These are phyloP conservation scores for Kwoniella mangroviensis DNA, from an alignment of 768 basidiomycete species.

Conservation along the genomic window DNA sequence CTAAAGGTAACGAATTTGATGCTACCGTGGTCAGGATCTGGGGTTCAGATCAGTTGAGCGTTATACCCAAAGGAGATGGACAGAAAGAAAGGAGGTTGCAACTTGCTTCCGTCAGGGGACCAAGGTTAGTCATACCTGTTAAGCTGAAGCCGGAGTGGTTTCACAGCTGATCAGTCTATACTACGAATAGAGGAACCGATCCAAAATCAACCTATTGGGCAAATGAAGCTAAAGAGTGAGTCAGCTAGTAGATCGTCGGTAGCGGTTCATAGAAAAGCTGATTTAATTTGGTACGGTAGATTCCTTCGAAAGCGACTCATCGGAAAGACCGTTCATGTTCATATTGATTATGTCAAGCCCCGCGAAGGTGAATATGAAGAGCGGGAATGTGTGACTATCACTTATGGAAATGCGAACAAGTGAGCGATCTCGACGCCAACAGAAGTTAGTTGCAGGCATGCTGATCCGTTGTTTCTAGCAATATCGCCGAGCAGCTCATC, in stretches of 20 bases:
- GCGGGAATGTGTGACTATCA: constrained; percentile 86
- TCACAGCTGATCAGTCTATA: constrained; percentile 17
- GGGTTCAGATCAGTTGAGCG: constrained; percentile 88
- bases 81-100: constrained; percentile 81
- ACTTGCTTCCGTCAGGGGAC: constrained; percentile 83
- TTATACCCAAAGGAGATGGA: constrained; percentile 68
- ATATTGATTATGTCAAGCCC: constrained; percentile 85
- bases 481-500: constrained; percentile 87
- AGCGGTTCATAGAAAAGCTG: constrained; percentile 1
- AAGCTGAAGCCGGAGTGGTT: too few relatives aligned
- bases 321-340: constrained; percentile 63
- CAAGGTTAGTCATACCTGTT: constrained; percentile 64
- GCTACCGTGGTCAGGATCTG: constrained; percentile 83
- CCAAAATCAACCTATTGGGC: constrained; percentile 85
- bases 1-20: constrained; percentile 65
- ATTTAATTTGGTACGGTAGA: constrained; percentile 30
- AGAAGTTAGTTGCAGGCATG: not conserved
- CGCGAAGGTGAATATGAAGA: constrained; percentile 92
- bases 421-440: constrained; percentile 58
- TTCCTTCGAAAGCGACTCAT: constrained; percentile 90
- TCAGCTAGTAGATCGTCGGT: not conserved
- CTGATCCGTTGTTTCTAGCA: constrained; percentile 62
- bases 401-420: constrained; percentile 79
- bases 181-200: constrained; percentile 71
- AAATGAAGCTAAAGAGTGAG: constrained; percentile 79